Conservation (phyloP, 2,329 filamentous ascomycete genomes). For the Colletotrichum sp. region DNA sequence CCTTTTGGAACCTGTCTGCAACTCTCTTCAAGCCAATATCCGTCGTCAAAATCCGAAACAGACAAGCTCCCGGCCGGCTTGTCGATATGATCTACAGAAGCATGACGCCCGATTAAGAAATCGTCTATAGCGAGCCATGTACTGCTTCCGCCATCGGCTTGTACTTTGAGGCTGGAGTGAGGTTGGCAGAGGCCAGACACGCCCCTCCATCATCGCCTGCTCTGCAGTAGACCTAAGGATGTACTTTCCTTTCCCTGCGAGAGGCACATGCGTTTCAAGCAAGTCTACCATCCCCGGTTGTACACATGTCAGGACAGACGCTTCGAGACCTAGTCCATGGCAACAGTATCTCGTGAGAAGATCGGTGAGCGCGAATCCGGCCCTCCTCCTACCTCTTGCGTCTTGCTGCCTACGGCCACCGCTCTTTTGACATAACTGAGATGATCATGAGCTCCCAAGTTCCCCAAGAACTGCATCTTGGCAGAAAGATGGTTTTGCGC, state of each 20-base stretch:
- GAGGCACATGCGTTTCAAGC: constrained; percentile 6
- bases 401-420: constrained; percentile 10
- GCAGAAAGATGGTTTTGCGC: constrained; percentile 2
- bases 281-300: constrained; percentile 1
- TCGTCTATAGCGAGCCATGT: background rate
- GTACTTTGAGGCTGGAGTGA: background rate
- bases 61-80: constrained; percentile 1
- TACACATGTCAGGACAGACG: constrained; percentile 5
- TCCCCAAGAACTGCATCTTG: constrained; percentile 10
- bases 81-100: constrained; percentile 5
- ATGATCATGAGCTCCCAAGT: constrained; percentile 16
- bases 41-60: constrained; percentile 10
- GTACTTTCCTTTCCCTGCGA: constrained; percentile 18
- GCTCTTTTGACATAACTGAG: constrained; percentile 15
- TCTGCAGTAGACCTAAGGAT: constrained; percentile 8
- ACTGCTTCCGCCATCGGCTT: background rate
- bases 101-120: constrained; percentile 16
- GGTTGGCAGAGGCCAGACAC: background rate
- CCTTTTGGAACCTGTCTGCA: constrained; percentile 9
- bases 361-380: constrained; percentile 11
- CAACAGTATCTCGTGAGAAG: background rate
- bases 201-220: constrained; percentile 2
- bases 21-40: background rate
- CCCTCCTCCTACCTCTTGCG: background rate
- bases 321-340: constrained; percentile 11